Evolutionary conservation across 2,329 filamentous ascomycete genomes (phyloP).

Genomic region (Xylaria sp.): DNA sequence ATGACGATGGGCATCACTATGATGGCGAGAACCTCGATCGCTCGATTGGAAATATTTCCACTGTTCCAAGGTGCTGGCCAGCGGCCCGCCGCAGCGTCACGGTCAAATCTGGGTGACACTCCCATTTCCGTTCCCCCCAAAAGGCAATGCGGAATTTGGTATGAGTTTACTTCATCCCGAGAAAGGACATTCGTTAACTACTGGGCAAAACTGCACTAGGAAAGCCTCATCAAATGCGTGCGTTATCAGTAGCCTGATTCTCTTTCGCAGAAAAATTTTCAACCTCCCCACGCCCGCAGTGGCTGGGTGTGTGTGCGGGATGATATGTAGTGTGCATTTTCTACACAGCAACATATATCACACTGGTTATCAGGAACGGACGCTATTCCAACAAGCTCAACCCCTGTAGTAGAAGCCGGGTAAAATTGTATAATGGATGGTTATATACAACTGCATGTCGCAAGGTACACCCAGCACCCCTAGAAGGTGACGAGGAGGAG

Average conservation of each 20-base stretch:
- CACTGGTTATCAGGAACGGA: constrained; percentile 17
- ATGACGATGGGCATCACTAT: constrained; percentile 32
- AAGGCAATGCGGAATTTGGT: constrained; percentile 36
- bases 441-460: constrained; percentile 13
- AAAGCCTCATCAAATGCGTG: constrained; percentile 25
- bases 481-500: constrained; percentile 14
- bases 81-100: constrained; percentile 41
- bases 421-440: constrained; percentile 26
- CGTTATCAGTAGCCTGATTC: constrained; percentile 23
- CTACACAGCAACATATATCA: constrained; percentile 5
- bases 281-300: constrained; percentile 4
- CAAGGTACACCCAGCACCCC: not conserved
- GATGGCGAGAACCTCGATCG: constrained; percentile 41
- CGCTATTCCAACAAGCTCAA: not conserved
- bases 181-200: constrained; percentile 13
- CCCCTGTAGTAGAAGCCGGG: constrained; percentile 19
- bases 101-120: constrained; percentile 19
- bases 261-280: not conserved
- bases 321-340: constrained; percentile 18
- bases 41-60: constrained; percentile 42
- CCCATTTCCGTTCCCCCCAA: constrained; percentile 26
- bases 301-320: constrained; percentile 15
- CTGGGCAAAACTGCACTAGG: not conserved
- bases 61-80: constrained; percentile 33
- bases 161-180: constrained; percentile 30